Percentiles rank a stretch among this genome's conserved stretches.
Evolutionary conservation across 345 rosid species (phyloP).

Genomic region (Lepidium africanum): DNA sequence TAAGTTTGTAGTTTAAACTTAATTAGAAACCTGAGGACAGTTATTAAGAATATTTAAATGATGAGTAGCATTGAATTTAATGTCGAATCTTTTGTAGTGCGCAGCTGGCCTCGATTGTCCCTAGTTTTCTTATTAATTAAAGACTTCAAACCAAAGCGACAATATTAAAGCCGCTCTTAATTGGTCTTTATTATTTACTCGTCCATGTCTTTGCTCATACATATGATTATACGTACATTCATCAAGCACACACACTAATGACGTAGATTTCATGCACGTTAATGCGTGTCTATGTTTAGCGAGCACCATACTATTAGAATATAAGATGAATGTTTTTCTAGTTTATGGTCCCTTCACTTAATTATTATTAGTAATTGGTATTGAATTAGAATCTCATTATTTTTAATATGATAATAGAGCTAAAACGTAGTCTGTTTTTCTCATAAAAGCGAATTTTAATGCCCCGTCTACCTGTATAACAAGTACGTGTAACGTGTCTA

Average conservation of each 20-base stretch:
- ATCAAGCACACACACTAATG: not conserved
- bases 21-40: conserved; percentile 14
- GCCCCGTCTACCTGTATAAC: too few species aligned
- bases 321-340: too few species aligned
- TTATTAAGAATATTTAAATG: not conserved
- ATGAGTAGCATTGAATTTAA: conserved; percentile 13
- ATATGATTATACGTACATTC: not conserved
- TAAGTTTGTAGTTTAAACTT: conserved; percentile 30
- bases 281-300: conserved; percentile 1
- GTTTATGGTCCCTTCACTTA: too few species aligned
- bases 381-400: too few species aligned
- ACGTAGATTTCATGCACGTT: not conserved
- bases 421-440: too few species aligned
- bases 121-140: conserved; percentile 7
- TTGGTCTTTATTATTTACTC: not conserved
- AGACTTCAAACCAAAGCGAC: conserved; percentile 26
- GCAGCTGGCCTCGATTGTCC: conserved; percentile 41
- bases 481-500: too few species aligned
- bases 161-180: conserved; percentile 7
- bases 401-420: too few species aligned
- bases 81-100: conserved; percentile 32
- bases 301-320: too few species aligned
- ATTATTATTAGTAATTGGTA: too few species aligned
- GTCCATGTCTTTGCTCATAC: not conserved
- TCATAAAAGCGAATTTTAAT: too few species aligned